Evolutionary conservation across 129 eudicot species (phyloP).

Genomic region (Lonicera japonica): DNA sequence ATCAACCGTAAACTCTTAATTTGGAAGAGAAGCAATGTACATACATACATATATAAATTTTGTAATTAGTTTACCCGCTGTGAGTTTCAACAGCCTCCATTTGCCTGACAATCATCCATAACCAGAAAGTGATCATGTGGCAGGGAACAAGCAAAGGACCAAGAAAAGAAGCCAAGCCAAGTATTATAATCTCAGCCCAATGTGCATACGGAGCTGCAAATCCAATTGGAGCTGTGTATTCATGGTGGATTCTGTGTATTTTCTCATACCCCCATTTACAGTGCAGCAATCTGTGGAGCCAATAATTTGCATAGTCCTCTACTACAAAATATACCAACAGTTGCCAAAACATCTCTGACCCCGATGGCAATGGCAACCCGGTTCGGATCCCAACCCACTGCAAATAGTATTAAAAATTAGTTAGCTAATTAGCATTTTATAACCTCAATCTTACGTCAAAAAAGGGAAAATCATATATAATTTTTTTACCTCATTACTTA

Average conservation of each 20-base stretch:
- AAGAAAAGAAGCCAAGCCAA: conserved; percentile 40
- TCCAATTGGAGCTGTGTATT: conserved; percentile 38
- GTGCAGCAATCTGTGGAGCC: conserved; percentile 43
- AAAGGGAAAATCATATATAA: no score
- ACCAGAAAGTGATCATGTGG: conserved; percentile 44
- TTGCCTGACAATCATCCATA: conserved; percentile 36
- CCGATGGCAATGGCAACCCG: conserved; percentile 38
- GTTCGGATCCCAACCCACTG: conserved; percentile 36
- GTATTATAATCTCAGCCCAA: conserved; percentile 41
- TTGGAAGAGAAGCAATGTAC: background rate
- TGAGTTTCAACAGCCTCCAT: conserved; percentile 48
- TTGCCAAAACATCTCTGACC: conserved; percentile 26
- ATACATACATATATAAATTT: background rate
- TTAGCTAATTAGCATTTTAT: no score
- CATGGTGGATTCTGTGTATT: conserved; percentile 40
- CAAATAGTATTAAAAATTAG: background rate
- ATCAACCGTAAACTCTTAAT: no score
- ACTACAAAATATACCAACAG: conserved; percentile 28
- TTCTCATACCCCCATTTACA: conserved; percentile 33
- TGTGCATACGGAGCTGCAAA: conserved; percentile 49
- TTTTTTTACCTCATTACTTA: no score
- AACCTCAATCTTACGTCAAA: no score
- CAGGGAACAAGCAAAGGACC: conserved; percentile 40
- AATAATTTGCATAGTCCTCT: conserved; percentile 41
- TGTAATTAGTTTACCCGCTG: conserved; percentile 23